Conservation (phyloP, 192 early-diverging fungal species). For the Mortierella claussenii region DNA sequence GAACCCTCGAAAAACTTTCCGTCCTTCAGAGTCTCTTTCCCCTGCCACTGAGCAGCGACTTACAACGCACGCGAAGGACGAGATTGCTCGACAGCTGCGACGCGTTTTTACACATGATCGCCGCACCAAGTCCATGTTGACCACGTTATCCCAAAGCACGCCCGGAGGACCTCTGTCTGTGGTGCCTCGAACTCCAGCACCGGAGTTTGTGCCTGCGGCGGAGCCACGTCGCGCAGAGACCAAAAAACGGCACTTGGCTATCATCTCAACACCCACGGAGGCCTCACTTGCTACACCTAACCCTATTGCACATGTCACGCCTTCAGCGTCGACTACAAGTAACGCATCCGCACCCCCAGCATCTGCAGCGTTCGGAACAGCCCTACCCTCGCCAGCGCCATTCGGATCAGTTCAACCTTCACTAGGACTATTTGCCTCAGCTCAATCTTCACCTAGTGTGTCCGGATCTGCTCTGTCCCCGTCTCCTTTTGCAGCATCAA, state of each 20-base stretch:
- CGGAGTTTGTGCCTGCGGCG: constrained; percentile 25
- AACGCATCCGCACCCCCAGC: not conserved
- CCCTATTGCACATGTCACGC: not conserved
- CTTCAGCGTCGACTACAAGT: not conserved
- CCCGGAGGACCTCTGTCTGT: constrained; percentile 8
- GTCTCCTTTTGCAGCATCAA: not conserved
- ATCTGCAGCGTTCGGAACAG: not conserved
- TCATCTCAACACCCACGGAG: constrained; percentile 8
- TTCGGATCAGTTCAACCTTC: constrained; percentile 10
- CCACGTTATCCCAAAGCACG: not conserved
- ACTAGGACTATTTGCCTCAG: not conserved
- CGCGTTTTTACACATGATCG: constrained; percentile 17
- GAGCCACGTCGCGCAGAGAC: constrained; percentile 42
- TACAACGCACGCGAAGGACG: constrained; percentile 12
- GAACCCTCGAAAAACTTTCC: constrained; percentile 1
- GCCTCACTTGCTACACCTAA: not conserved
- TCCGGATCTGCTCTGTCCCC: constrained; percentile 3
- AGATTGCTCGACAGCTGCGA: constrained; percentile 20
- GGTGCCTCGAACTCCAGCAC: constrained; percentile 12
- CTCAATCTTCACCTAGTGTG: not conserved
- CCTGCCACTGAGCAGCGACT: not conserved
- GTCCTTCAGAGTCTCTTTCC: not conserved
- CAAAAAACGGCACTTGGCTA: constrained; percentile 31
- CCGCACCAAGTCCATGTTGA: constrained; percentile 12
- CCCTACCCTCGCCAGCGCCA: not conserved